These are phyloP conservation scores for Amanita rubescens DNA, from an alignment of 768 basidiomycete species.

Conservation along the genomic window DNA sequence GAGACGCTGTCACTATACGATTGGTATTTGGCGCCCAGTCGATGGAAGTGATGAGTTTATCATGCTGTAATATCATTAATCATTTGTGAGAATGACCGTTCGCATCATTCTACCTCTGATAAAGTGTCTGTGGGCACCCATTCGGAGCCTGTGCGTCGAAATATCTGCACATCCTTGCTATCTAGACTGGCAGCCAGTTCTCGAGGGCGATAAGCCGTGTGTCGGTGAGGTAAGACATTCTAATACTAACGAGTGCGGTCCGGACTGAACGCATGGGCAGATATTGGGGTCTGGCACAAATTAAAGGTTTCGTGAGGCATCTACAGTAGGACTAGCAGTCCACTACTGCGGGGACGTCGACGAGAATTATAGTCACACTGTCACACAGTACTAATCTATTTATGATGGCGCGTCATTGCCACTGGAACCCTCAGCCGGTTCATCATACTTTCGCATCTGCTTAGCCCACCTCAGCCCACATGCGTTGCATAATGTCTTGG, in stretches of 20 bases:
- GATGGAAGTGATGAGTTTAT: slow-evolving; percentile 95
- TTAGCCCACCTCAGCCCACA: slow-evolving; percentile 95
- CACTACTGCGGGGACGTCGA: slow-evolving; percentile 54
- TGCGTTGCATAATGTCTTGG: slow-evolving; percentile 97
- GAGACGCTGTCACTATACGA: slow-evolving; percentile 97
- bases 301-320: slow-evolving; percentile 72
- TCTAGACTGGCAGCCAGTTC: slow-evolving; percentile 91
- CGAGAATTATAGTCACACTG: neutral
- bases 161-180: slow-evolving; percentile 82
- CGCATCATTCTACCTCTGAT: slow-evolving; percentile 56
- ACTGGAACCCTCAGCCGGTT: slow-evolving; percentile 17
- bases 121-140: slow-evolving; percentile 74
- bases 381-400: neutral
- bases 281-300: slow-evolving; percentile 78
- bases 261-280: slow-evolving; percentile 85
- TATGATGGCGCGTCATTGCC: neutral
- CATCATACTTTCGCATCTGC: slow-evolving; percentile 35
- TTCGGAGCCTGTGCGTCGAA: slow-evolving; percentile 53
- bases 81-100: neutral
- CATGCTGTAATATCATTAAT: slow-evolving; percentile 54
- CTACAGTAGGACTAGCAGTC: slow-evolving; percentile 79
- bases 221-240: neutral
- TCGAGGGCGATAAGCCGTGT: slow-evolving; percentile 23
- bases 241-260: slow-evolving; percentile 71
- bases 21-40: slow-evolving; percentile 98